Evolutionary conservation across 2,329 filamentous ascomycete genomes (phyloP), one percentile per base, ranked within the genome.

Genomic region (Myriosclerotinia duriaeana): DNA sequence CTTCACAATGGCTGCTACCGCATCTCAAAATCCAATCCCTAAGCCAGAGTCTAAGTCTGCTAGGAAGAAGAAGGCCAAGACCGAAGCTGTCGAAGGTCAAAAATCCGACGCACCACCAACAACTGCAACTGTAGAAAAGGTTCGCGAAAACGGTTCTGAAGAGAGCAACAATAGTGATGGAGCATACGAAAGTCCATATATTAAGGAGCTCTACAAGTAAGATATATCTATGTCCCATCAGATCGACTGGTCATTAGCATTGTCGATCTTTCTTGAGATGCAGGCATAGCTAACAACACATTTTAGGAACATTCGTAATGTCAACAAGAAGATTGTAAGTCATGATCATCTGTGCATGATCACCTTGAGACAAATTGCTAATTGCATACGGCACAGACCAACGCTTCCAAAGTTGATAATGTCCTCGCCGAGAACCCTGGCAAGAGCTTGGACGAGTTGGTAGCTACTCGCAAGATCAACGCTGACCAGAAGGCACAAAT

Each of bases 261-360:
- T 46, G 56, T 26, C 59, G n/a, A 17, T n/a, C 7, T 6, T 22
- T 59, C 9, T 22, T 46, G 26, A 9, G 40, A 7, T 17, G 14
- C 30, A 26, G 11, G 30, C 22, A n/a, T 26, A 53, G 46, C 64
- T 65, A 53, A 65, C 36, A 74, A 54, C 22, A 56, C n/a, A 15
- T 20, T 67, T 54, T 68, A 97, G 93, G 84, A 92, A 87, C 79
- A 91, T 97, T 74, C 93, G 94, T 76, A 96, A 95, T 79, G 82
- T 95, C 75, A 90, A 88, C 83, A 98, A 97, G 86, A 97, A 97
- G 81, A 88, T 98, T 75, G 92, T 96, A 80, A 81, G 90, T 82
- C 34, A 44, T 34, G 20, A 58, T 11, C 7, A 38, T 46, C 15
- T 54, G 5, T 36, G 9, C 14, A 30, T 34, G 17, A 53, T 48